These are phyloP conservation scores for Takashimella koratensis DNA, from an alignment of 1,284 basidiomycete genomes.

Conservation along the genomic window DNA sequence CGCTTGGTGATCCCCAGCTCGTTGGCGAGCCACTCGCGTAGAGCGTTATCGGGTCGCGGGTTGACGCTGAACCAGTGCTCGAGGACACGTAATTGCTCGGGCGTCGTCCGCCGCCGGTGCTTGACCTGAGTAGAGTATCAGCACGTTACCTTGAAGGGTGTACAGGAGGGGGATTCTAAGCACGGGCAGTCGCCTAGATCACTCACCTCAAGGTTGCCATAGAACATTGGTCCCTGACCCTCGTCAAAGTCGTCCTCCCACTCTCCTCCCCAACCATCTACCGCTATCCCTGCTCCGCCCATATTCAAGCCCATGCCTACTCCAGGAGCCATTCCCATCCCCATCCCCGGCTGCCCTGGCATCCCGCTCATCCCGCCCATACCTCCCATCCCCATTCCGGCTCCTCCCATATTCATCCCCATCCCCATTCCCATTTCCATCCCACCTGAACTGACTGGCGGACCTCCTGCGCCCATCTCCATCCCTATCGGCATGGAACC, in stretches of 20 bases:
- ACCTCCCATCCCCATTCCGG: slow-evolving; percentile 11
- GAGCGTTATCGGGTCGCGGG: slow-evolving; percentile 79
- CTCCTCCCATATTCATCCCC: slow-evolving; percentile 12
- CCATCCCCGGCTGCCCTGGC: neutral
- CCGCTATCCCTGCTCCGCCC: slow-evolving; percentile 9
- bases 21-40: slow-evolving; percentile 71
- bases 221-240: slow-evolving; percentile 19
- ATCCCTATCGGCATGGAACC: too few species aligned
- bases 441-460: too few species aligned
- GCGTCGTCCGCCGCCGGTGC: slow-evolving; percentile 79
- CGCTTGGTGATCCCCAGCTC: slow-evolving; percentile 86
- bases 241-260: slow-evolving; percentile 27
- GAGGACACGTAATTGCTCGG: slow-evolving; percentile 75
- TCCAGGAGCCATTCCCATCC: slow-evolving; percentile 12
- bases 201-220: slow-evolving; percentile 27
- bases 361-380: slow-evolving; percentile 9
- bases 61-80: slow-evolving; percentile 79
- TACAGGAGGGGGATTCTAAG: neutral
- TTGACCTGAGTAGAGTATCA: slow-evolving; percentile 60
- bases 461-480: neutral
- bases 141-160: neutral
- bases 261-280: slow-evolving; percentile 12
- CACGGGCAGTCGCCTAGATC: neutral
- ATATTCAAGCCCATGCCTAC: slow-evolving; percentile 8
- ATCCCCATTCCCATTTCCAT: slow-evolving; percentile 10